phyloP scores from a whole-genome alignment of 2,329 filamentous ascomycete species.

The Epichloe typhina region DNA sequence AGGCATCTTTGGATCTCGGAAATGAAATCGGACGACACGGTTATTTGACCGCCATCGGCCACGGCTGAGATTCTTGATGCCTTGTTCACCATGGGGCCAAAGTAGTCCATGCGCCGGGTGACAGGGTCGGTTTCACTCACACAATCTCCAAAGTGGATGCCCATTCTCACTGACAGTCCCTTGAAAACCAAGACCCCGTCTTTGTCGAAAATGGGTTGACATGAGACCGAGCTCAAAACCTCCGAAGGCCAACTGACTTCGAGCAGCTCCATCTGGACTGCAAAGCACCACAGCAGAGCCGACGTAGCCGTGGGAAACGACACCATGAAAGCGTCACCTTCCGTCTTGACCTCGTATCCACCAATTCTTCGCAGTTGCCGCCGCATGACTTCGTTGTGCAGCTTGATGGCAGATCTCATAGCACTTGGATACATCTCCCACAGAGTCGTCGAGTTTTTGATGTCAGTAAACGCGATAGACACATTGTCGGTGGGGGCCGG shows the following conservation, averaged over 20 bases:
- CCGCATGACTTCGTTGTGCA: constrained; percentile 95
- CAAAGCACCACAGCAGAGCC: constrained; percentile 90
- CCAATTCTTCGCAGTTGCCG: constrained; percentile 85
- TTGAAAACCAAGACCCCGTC: constrained; percentile 86
- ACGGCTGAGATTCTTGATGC: constrained; percentile 87
- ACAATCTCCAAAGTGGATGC: constrained; percentile 87
- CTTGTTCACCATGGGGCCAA: constrained; percentile 98
- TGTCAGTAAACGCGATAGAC: constrained; percentile 93
- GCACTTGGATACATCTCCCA: constrained; percentile 94
- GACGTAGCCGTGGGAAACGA: constrained; percentile 94
- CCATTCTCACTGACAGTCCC: constrained; percentile 92
- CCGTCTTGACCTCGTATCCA: constrained; percentile 97
- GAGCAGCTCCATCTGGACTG: constrained; percentile 76
- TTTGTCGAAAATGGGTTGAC: constrained; percentile 69
- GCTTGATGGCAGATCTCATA: constrained; percentile 92
- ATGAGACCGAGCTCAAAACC: constrained; percentile 74
- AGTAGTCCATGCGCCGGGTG: constrained; percentile 97
- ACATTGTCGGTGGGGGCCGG: constrained; percentile 83
- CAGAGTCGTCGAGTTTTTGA: constrained; percentile 91
- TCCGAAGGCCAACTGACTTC: constrained; percentile 90
- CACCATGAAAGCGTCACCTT: constrained; percentile 99
- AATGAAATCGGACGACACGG: constrained; percentile 93
- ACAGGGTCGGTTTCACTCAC: constrained; percentile 94
- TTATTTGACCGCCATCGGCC: constrained; percentile 92
- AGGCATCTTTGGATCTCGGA: constrained; percentile 86